Conservation (phyloP, 2,329 filamentous ascomycete genomes). For the Rhexocercosporidium sp. region DNA sequence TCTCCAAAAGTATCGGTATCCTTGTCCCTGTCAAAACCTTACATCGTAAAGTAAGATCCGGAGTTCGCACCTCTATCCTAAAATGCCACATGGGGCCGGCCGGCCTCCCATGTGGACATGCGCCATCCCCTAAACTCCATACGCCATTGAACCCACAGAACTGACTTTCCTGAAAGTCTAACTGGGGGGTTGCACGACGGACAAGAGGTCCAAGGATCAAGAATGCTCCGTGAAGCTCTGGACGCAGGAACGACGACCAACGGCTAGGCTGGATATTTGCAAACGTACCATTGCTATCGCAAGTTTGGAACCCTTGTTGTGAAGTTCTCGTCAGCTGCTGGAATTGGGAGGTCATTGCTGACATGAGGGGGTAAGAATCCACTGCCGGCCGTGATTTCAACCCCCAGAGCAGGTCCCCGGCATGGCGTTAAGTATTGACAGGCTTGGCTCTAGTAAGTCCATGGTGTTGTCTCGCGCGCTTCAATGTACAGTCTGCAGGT, state of each 20-base stretch:
- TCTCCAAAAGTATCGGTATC: background rate
- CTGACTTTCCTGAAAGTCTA: background rate
- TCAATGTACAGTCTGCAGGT: background rate
- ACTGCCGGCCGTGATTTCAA: conserved; percentile 3
- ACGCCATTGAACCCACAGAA: background rate
- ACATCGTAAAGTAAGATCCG: background rate
- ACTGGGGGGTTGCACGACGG: background rate
- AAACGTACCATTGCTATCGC: background rate
- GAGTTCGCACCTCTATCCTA: background rate
- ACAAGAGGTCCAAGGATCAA: background rate
- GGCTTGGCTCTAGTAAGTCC: background rate
- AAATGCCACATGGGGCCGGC: background rate
- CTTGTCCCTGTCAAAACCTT: background rate
- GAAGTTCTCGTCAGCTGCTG: background rate
- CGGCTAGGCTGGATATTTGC: background rate
- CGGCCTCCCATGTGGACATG: background rate
- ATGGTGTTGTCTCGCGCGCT: background rate
- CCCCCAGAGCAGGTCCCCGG: background rate
- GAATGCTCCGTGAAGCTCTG: background rate
- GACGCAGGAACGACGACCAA: background rate
- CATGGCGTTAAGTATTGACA: background rate
- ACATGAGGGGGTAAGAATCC: background rate
- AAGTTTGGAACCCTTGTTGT: background rate
- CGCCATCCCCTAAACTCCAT: background rate
- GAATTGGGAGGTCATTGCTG: background rate